Percentiles rank a stretch among this genome's conserved stretches.
phyloP scores from a whole-genome alignment of 2,329 filamentous ascomycete species.

The Capronia epimyces region DNA sequence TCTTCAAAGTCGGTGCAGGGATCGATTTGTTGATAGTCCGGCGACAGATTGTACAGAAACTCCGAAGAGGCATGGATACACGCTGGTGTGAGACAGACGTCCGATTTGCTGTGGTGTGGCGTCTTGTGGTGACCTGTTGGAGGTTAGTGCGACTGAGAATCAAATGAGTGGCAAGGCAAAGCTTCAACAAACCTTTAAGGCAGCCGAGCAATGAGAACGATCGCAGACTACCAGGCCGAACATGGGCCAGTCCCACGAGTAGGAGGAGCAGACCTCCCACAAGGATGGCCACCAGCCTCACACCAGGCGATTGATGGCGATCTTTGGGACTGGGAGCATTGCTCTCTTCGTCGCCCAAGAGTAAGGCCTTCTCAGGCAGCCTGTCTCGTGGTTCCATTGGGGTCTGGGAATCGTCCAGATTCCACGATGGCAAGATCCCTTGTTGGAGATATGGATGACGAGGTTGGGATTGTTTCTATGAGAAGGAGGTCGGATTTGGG shows the following conservation, averaged over 20 bases:
- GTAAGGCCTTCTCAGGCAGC: neutral
- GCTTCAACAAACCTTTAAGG: neutral
- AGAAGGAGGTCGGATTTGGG: neutral
- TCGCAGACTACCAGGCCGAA: neutral
- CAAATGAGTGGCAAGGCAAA: neutral
- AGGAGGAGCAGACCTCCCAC: neutral
- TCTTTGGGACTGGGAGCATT: neutral
- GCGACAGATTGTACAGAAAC: constrained; percentile 57
- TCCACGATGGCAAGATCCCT: neutral
- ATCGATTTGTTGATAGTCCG: constrained; percentile 58
- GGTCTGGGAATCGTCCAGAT: no score
- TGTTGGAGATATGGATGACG: no score
- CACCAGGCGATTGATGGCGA: neutral
- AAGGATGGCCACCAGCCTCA: neutral
- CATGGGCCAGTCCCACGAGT: neutral
- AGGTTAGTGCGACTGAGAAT: neutral
- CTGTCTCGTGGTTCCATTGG: neutral
- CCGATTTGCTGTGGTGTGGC: constrained; percentile 3
- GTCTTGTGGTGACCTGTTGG: neutral
- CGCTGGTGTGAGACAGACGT: constrained; percentile 53
- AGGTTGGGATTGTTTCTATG: neutral
- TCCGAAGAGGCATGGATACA: constrained; percentile 60
- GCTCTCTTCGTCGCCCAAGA: neutral
- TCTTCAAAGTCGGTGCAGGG: constrained; percentile 65
- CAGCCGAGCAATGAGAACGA: neutral